phyloP scores from a whole-genome alignment of 2,329 filamentous ascomycete genomes.

The Xylariales sp. region DNA sequence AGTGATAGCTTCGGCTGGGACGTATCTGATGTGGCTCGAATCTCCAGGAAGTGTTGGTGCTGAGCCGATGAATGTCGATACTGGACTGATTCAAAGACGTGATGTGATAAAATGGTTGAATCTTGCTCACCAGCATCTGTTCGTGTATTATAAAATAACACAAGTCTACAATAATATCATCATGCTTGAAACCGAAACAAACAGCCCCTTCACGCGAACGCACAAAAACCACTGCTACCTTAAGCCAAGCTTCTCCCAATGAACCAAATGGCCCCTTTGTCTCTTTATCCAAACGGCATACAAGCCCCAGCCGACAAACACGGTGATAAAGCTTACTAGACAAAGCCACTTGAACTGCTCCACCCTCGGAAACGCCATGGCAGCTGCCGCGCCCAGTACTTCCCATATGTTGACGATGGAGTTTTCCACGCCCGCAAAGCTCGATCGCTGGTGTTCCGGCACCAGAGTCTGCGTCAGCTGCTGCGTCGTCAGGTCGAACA shows the following conservation, averaged over 20 bases:
- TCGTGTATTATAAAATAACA: too few species aligned
- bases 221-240: too few species aligned
- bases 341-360: conserved; percentile 35
- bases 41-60: too few species aligned
- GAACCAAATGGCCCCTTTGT: conserved; percentile 33
- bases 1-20: too few species aligned
- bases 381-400: conserved; percentile 29
- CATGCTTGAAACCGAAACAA: too few species aligned
- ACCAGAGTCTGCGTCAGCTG: conserved; percentile 37
- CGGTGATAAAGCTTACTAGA: conserved; percentile 26
- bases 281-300: conserved; percentile 33
- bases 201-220: too few species aligned
- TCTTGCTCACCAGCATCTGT: too few species aligned
- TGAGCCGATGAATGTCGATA: too few species aligned
- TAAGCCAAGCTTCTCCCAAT: conserved; percentile 29
- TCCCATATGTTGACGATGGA: conserved; percentile 34
- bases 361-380: conserved; percentile 28
- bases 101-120: too few species aligned
- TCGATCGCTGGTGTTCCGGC: conserved; percentile 26
- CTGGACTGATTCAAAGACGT: too few species aligned
- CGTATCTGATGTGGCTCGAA: too few species aligned
- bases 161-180: too few species aligned
- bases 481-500: conserved; percentile 38
- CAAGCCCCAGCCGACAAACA: conserved; percentile 23
- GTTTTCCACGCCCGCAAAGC: conserved; percentile 37